phyloP scores from a whole-genome alignment of 2,329 filamentous ascomycete species.

The Ceratocystis ficicola region DNA sequence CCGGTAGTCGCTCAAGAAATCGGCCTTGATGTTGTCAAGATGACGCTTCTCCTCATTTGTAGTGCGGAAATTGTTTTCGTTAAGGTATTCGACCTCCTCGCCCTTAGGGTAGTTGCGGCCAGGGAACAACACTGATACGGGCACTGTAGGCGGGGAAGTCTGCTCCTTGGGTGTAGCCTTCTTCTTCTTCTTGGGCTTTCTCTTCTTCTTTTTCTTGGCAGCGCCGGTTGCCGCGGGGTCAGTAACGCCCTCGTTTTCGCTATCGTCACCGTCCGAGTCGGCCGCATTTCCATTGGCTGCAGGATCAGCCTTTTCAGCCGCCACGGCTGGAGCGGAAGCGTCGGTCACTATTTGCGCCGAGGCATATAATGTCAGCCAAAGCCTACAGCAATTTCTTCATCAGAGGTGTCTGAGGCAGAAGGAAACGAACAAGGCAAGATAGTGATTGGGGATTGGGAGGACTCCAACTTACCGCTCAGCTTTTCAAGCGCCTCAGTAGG shows the following conservation, averaged over 20 bases:
- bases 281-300: slow-evolving; percentile 30
- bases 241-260: slow-evolving; percentile 14
- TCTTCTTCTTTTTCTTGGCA: slow-evolving; percentile 70
- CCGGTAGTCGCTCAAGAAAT: slow-evolving; percentile 63
- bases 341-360: slow-evolving; percentile 27
- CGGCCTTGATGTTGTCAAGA: slow-evolving; percentile 62
- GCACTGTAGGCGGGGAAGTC: slow-evolving; percentile 63
- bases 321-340: slow-evolving; percentile 22
- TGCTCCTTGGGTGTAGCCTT: slow-evolving; percentile 54
- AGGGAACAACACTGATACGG: slow-evolving; percentile 61
- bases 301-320: slow-evolving; percentile 28
- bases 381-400: slow-evolving; percentile 18
- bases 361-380: background rate
- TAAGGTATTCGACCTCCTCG: slow-evolving; percentile 62
- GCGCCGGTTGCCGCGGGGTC: slow-evolving; percentile 13
- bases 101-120: slow-evolving; percentile 62
- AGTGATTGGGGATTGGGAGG: background rate
- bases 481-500: slow-evolving; percentile 27
- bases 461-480: slow-evolving; percentile 25
- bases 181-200: slow-evolving; percentile 63
- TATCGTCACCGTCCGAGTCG: slow-evolving; percentile 40
- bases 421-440: background rate
- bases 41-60: slow-evolving; percentile 77
- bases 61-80: slow-evolving; percentile 67
- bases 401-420: background rate